Percentiles rank a stretch among this genome's conserved stretches.
Evolutionary conservation across 192 early-diverging fungal species (phyloP).

Genomic region (Linnemannia exigua): DNA sequence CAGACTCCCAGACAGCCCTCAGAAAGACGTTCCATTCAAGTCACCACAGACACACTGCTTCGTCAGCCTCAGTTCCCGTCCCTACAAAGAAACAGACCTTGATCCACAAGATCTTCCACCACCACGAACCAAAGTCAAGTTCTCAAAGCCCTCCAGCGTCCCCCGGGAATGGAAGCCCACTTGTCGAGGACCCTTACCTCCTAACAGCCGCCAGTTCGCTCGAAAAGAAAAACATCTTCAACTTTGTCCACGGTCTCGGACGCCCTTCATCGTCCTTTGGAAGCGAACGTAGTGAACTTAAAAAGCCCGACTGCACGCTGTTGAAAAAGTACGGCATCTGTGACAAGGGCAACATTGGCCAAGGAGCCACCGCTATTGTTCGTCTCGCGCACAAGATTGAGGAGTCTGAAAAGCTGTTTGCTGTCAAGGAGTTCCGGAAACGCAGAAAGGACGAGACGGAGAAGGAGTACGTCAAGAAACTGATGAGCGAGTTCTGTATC

Average conservation of each 20-base stretch:
- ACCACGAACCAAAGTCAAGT: conserved; percentile 34
- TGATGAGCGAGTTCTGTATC: conserved; percentile 96
- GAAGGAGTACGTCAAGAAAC: conserved; percentile 96
- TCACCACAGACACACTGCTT: background rate
- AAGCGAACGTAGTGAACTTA: conserved; percentile 31
- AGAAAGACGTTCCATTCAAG: conserved; percentile 9
- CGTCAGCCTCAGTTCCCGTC: conserved; percentile 26
- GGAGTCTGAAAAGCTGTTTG: conserved; percentile 77
- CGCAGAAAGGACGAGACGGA: conserved; percentile 87
- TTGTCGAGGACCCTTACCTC: conserved; percentile 43
- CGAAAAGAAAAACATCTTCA: conserved; percentile 55
- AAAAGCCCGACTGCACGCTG: conserved; percentile 56
- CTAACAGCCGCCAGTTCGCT: conserved; percentile 19
- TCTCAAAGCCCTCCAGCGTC: conserved; percentile 33
- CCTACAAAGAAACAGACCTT: conserved; percentile 39
- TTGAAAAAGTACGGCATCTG: conserved; percentile 88
- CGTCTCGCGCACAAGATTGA: conserved; percentile 86
- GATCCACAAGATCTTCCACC: conserved; percentile 57
- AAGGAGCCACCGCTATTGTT: conserved; percentile 94
- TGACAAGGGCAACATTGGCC: conserved; percentile 83
- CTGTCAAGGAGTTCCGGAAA: conserved; percentile 96
- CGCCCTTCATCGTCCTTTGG: conserved; percentile 16
- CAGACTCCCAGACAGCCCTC: conserved; percentile 7
- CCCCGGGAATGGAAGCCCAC: background rate
- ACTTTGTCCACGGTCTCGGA: conserved; percentile 29